These are phyloP conservation scores for Alternaria triticimaculans DNA, from an alignment of 2,329 filamentous ascomycete genomes.

Conservation along the genomic window DNA sequence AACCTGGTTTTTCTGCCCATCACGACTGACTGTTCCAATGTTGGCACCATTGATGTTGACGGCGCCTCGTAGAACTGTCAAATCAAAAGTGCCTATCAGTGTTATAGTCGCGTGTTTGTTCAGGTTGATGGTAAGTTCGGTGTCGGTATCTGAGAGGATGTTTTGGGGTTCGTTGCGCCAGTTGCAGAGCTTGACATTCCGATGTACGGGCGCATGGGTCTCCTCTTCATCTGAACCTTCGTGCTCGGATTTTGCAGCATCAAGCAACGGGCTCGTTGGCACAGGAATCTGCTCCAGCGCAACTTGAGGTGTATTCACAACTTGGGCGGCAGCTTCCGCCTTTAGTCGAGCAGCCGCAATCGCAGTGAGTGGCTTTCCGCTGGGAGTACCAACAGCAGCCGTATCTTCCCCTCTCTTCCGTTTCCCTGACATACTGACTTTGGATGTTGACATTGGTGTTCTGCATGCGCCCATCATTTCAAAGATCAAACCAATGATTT, in stretches of 20 bases:
- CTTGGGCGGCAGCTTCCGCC: conserved; percentile 26
- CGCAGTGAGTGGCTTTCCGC: conserved; percentile 38
- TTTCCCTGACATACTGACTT: conserved; percentile 39
- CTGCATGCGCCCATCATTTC: neutral
- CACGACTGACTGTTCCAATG: conserved; percentile 54
- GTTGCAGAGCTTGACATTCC: conserved; percentile 40
- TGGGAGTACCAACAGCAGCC: neutral
- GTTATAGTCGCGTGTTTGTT: conserved; percentile 46
- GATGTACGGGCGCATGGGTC: conserved; percentile 14
- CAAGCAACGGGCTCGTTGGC: conserved; percentile 23
- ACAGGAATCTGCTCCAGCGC: conserved; percentile 19
- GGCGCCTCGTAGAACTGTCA: conserved; percentile 67
- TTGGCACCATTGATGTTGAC: conserved; percentile 71
- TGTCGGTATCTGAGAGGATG: conserved; percentile 31
- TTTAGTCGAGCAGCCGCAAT: conserved; percentile 43
- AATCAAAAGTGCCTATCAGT: conserved; percentile 69
- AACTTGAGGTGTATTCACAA: conserved; percentile 13
- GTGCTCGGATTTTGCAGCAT: conserved; percentile 20
- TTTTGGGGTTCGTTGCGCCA: conserved; percentile 35
- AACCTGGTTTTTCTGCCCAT: conserved; percentile 19
- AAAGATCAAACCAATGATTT: conserved; percentile 8
- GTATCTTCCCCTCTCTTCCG: conserved; percentile 32
- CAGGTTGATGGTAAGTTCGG: conserved; percentile 35
- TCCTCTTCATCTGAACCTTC: conserved; percentile 29
- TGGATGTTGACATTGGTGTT: conserved; percentile 8